phyloP scores from a whole-genome alignment of 257 asterid genomes.

The Verbascum thapsus region DNA sequence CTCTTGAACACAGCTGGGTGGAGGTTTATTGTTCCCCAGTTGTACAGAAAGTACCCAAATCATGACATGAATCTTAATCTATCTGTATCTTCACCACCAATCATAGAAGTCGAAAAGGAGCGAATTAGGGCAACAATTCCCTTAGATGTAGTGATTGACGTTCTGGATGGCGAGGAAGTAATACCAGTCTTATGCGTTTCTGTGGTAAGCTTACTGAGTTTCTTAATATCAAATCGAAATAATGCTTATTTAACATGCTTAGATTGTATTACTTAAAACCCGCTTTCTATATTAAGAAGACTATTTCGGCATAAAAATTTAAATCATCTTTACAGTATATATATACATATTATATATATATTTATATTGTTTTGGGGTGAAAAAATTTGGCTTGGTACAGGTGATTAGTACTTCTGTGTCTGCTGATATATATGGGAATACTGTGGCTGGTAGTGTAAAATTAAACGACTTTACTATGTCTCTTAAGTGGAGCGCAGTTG shows the following conservation, averaged over 20 bases:
- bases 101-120: constrained; percentile 47
- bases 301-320: neutral
- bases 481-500: constrained; percentile 82
- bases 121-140: constrained; percentile 53
- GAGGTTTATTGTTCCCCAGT: constrained; percentile 78
- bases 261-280: neutral
- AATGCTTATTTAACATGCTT: neutral
- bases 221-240: no score
- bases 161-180: constrained; percentile 56
- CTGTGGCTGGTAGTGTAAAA: constrained; percentile 55
- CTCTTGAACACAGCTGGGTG: constrained; percentile 88
- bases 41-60: constrained; percentile 82
- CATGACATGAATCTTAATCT: constrained; percentile 69
- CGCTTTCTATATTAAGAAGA: neutral
- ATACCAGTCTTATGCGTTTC: constrained; percentile 78
- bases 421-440: constrained; percentile 58
- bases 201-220: constrained; percentile 50
- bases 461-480: constrained; percentile 68
- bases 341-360: no score
- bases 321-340: no score
- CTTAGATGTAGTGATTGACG: constrained; percentile 62
- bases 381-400: constrained; percentile 28
- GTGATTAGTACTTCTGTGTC: constrained; percentile 42
- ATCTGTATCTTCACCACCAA: constrained; percentile 63
- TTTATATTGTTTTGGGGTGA: neutral